Evolutionary conservation across 192 early-diverging fungal species (phyloP), one percentile per base, ranked within the genome.

Genomic region (Gaertneriomyces semiglobifer): DNA sequence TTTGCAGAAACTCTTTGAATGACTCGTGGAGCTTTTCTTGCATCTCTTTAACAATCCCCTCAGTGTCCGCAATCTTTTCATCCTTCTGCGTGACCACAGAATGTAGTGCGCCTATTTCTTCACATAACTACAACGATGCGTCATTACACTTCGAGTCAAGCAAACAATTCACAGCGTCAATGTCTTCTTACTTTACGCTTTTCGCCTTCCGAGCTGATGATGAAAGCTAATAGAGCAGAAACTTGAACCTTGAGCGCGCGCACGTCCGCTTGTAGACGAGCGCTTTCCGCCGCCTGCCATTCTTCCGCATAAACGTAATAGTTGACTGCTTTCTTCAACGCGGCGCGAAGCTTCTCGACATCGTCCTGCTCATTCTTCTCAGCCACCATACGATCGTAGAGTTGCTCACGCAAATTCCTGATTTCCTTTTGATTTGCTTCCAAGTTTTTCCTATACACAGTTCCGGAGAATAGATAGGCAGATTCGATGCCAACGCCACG

Each of bases 291-390:
- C 42, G 55, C 58, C 63, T 84, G 82, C 84, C 84, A 86, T 53
- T 84, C 82, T 69, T 86, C 84, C 7, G 84, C 84, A 56, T 75
- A 82, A 18, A 71, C 69, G 63, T 86, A 84, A 64, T 84, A 86
- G 53, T 80, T 78, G 60, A 86, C 76, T 5, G 76, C 72, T 55
- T 71, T 72, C 44, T 73, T 78, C 12, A 86, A 58, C 0, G 82
- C 84, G 0, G 43, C 60, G 50, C 74, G 52, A 19, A 86, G 61
- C 63, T 75, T 71, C 60, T 84, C 52, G 14, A 80, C 78, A 60
- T 82, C 79, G 4, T 50, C 42, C 4, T 63, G 60, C 58, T 79
- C 77, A 6, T 38, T 20, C 47, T 68, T 57, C 53, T 72, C 68
- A 20, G 59, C 20, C 14, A 66, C 20, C 12, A 60, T 51, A 10